Conservation (phyloP, 352 stramenopile genomes). For the Pythium sp. region DNA sequence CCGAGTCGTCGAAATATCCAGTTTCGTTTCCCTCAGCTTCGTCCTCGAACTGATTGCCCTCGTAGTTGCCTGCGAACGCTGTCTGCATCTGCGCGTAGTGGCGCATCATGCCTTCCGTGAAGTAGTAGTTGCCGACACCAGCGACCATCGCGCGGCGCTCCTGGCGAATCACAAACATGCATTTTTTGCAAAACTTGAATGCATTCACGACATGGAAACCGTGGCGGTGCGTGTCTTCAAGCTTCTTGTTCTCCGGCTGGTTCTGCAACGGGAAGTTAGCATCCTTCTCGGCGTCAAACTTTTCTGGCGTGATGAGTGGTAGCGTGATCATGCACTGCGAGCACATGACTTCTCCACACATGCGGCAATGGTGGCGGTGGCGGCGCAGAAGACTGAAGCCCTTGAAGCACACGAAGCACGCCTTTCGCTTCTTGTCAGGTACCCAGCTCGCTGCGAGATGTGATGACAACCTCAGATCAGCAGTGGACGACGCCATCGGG, state of each 20-base stretch:
- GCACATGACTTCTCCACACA: constrained; percentile 80
- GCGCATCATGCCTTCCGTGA: constrained; percentile 41
- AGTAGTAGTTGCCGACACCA: constrained; percentile 46
- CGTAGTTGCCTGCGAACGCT: constrained; percentile 20
- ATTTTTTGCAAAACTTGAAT: constrained; percentile 79
- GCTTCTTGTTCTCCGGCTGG: constrained; percentile 40
- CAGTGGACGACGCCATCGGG: constrained; percentile 22
- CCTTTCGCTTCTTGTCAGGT: constrained; percentile 55
- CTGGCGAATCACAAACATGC: constrained; percentile 42
- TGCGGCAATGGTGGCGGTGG: constrained; percentile 74
- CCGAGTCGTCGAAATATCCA: constrained; percentile 6
- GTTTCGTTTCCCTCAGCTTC: constrained; percentile 26
- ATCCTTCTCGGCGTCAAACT: constrained; percentile 10
- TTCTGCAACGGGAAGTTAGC: constrained; percentile 27
- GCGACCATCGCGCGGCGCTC: constrained; percentile 58
- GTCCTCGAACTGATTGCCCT: constrained; percentile 19
- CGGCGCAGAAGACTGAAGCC: constrained; percentile 58
- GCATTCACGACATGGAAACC: constrained; percentile 58
- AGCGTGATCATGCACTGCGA: constrained; percentile 66
- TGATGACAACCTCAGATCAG: background rate
- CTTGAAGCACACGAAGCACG: constrained; percentile 68
- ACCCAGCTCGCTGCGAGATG: constrained; percentile 48
- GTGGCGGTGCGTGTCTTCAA: constrained; percentile 35
- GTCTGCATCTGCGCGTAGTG: constrained; percentile 32
- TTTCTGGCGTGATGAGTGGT: constrained; percentile 41